Percentiles rank a stretch among this genome's conserved stretches.
These are phyloP conservation scores for Suhomyces pyralidae DNA, from an alignment of 805 yeast species.

Conservation along the genomic window DNA sequence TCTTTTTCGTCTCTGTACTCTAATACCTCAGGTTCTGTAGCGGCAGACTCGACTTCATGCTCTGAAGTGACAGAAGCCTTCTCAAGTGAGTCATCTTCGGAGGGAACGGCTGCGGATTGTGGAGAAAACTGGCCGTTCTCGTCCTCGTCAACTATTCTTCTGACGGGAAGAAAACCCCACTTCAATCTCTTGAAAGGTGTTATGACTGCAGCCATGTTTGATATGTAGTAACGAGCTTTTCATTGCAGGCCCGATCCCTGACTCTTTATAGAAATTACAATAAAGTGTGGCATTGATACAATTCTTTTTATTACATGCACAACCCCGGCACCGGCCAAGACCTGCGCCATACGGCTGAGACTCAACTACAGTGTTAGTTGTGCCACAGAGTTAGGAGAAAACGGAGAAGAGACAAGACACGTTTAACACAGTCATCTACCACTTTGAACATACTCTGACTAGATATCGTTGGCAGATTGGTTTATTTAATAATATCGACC, in stretches of 20 bases:
- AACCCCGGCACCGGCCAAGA: background rate
- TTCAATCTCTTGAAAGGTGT: slow-evolving; percentile 15
- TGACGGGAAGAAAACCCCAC: slow-evolving; percentile 35
- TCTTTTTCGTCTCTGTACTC: slow-evolving; percentile 55
- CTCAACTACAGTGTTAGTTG: background rate
- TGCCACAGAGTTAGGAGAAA: background rate
- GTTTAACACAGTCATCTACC: background rate
- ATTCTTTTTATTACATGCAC: background rate
- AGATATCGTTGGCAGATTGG: background rate
- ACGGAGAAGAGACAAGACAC: background rate
- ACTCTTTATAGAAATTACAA: background rate
- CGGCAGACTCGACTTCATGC: slow-evolving; percentile 1
- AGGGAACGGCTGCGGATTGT: background rate
- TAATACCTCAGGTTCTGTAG: slow-evolving; percentile 2
- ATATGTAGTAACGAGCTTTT: background rate
- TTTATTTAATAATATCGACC: background rate
- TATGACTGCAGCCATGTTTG: background rate
- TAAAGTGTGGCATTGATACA: background rate
- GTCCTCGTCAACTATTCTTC: slow-evolving; percentile 34
- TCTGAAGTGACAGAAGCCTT: background rate
- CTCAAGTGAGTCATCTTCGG: background rate
- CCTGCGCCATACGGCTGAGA: background rate
- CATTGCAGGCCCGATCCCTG: background rate
- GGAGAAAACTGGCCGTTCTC: slow-evolving; percentile 2
- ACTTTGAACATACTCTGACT: background rate